phyloP scores from a whole-genome alignment of 805 yeast genomes.

The Lachancea quebecensis region DNA sequence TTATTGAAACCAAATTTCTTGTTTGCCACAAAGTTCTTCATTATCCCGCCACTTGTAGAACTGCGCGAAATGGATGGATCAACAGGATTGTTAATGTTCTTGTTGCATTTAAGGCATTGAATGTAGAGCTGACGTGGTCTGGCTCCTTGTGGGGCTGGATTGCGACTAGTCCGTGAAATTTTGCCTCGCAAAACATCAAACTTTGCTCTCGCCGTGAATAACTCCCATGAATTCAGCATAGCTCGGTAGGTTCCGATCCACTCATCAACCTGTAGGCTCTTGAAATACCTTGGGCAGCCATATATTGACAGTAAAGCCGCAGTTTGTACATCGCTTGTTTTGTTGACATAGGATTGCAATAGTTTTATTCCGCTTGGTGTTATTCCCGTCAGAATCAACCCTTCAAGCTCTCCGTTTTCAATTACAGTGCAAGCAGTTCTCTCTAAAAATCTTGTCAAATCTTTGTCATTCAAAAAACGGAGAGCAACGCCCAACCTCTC shows the following conservation, averaged over 20 bases:
- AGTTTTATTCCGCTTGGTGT: constrained; percentile 78
- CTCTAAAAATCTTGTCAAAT: constrained; percentile 63
- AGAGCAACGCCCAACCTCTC: constrained; percentile 90
- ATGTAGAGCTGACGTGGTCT: constrained; percentile 70
- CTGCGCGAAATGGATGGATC: constrained; percentile 6
- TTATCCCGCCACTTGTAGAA: constrained; percentile 9
- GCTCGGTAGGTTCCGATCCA: constrained; percentile 72
- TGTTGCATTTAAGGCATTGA: constrained; percentile 78
- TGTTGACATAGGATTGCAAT: constrained; percentile 78
- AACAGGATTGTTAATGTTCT: constrained; percentile 45
- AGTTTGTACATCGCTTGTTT: constrained; percentile 87
- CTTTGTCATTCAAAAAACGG: constrained; percentile 74
- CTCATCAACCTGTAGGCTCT: constrained; percentile 60
- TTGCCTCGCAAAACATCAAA: constrained; percentile 76
- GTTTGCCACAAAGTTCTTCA: constrained; percentile 9
- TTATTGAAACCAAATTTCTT: constrained; percentile 9
- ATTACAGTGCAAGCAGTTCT: constrained; percentile 67
- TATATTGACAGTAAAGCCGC: constrained; percentile 75
- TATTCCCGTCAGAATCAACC: constrained; percentile 84
- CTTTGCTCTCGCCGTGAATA: constrained; percentile 71
- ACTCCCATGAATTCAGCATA: constrained; percentile 71
- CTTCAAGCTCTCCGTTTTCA: constrained; percentile 79
- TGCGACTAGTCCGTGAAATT: constrained; percentile 47
- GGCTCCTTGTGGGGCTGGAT: constrained; percentile 40
- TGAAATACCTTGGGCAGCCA: constrained; percentile 79